Evolutionary conservation across 2,329 filamentous ascomycete species (phyloP).

Genomic region (Neonectria hederae): DNA sequence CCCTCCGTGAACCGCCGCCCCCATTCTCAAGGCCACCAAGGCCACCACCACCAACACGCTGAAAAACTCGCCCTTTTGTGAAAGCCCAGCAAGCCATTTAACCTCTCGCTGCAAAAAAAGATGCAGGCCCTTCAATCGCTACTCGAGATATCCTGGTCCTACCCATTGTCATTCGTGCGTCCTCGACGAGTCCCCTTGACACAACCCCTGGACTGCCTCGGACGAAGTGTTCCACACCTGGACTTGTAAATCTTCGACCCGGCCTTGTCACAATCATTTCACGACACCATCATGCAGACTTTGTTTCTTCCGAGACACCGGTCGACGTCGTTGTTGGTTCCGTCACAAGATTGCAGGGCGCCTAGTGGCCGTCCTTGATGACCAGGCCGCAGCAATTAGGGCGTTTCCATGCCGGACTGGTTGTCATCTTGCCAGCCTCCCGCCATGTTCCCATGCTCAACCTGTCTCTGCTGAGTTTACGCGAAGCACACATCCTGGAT

Average conservation of each 20-base stretch:
- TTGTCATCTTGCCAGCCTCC: not conserved
- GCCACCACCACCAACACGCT: not conserved
- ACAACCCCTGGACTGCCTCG: slow-evolving; percentile 12
- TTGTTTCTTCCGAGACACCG: not conserved
- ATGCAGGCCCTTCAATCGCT: not conserved
- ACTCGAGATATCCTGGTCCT: not conserved
- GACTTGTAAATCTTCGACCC: not conserved
- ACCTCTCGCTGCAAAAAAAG: slow-evolving; percentile 5
- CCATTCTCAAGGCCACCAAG: no score
- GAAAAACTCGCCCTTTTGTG: not conserved
- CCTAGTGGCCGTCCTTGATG: not conserved
- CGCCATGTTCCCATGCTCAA: not conserved
- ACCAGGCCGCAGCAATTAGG: not conserved
- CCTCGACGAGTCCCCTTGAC: not conserved
- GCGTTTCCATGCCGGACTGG: not conserved
- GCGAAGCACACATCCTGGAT: no score
- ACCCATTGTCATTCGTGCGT: not conserved
- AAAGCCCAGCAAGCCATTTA: slow-evolving; percentile 11
- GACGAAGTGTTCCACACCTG: slow-evolving; percentile 15
- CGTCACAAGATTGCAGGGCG: not conserved
- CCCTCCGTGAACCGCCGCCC: not conserved
- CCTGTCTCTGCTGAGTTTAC: not conserved
- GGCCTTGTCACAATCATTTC: not conserved
- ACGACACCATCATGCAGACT: not conserved
- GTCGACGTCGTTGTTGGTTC: not conserved